A percentile compares a stretch with the other conserved stretches of the same genome.
phyloP scores from a whole-genome alignment of 1,139 yeast species.

The Magnusiomyces ingens region DNA sequence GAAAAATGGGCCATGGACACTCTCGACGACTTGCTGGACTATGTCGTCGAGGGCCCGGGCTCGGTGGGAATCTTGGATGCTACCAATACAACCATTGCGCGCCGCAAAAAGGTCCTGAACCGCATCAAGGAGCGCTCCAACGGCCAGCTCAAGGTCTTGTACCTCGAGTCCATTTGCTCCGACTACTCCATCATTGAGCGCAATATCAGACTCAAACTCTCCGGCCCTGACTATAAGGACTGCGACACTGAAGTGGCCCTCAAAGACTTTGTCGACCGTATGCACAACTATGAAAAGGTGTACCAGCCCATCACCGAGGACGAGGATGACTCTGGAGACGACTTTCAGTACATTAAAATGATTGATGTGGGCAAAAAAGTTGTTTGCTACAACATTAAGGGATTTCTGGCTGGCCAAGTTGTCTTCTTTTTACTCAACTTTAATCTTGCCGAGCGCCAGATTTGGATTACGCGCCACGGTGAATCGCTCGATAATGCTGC shows the following conservation, averaged over 20 bases:
- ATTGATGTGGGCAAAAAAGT: constrained; percentile 93
- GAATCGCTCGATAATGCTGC: constrained; percentile 77
- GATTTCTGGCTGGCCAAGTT: constrained; percentile 89
- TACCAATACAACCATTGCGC: constrained; percentile 69
- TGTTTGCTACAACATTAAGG: constrained; percentile 85
- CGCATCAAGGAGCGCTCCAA: constrained; percentile 63
- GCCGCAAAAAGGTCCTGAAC: constrained; percentile 63
- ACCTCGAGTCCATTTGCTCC: constrained; percentile 81
- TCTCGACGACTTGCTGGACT: constrained; percentile 73
- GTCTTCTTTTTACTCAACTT: constrained; percentile 84
- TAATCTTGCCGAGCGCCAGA: constrained; percentile 83
- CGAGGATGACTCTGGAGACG: constrained; percentile 43
- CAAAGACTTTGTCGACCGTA: constrained; percentile 72
- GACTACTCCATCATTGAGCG: constrained; percentile 70
- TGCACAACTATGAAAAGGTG: constrained; percentile 78
- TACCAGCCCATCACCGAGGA: constrained; percentile 83
- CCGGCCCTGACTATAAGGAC: constrained; percentile 87
- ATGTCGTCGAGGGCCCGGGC: constrained; percentile 72
- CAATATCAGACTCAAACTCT: constrained; percentile 74
- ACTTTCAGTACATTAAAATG: constrained; percentile 86
- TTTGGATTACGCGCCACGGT: constrained; percentile 94
- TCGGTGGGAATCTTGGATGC: constrained; percentile 95
- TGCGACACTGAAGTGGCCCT: constrained; percentile 81
- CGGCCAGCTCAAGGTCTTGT: constrained; percentile 73
- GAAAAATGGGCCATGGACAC: constrained; percentile 98